These are phyloP conservation scores for Cadophora malorum DNA, from an alignment of 2,329 filamentous ascomycete species.

Conservation along the genomic window DNA sequence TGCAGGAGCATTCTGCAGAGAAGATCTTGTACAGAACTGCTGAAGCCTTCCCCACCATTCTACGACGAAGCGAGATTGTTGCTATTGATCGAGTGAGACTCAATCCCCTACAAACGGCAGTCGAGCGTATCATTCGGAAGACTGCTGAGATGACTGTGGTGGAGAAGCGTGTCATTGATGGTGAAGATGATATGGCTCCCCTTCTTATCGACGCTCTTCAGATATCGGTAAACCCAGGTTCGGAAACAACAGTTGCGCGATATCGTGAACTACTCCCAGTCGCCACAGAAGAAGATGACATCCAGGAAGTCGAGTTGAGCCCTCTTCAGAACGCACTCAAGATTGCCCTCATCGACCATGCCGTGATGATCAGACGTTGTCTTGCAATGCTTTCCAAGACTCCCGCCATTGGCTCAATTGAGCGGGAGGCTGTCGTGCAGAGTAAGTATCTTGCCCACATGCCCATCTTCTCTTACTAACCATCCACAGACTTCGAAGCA, in stretches of 20 bases:
- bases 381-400: constrained; percentile 69
- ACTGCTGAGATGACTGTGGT: constrained; percentile 81
- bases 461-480: neutral
- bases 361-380: constrained; percentile 84
- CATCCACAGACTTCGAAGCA: constrained; percentile 60
- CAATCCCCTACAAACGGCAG: constrained; percentile 80
- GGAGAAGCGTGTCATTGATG: constrained; percentile 75
- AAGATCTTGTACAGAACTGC: constrained; percentile 85
- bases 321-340: constrained; percentile 79
- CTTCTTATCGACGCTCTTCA: constrained; percentile 77
- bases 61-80: constrained; percentile 86
- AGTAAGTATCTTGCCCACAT: constrained; percentile 57
- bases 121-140: constrained; percentile 90
- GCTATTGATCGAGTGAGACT: constrained; percentile 66
- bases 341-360: constrained; percentile 87
- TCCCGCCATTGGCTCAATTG: constrained; percentile 57
- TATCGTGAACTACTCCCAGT: constrained; percentile 78
- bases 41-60: constrained; percentile 88
- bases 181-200: constrained; percentile 72
- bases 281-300: constrained; percentile 49
- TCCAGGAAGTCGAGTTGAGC: constrained; percentile 56
- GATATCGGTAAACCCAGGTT: constrained; percentile 75
- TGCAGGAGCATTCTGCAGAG: constrained; percentile 78
- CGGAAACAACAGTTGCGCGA: constrained; percentile 77
- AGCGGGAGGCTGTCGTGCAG: constrained; percentile 64